Conservation (phyloP, 2,329 filamentous ascomycete species). For the Stachybotrys chlorohalonatus region DNA sequence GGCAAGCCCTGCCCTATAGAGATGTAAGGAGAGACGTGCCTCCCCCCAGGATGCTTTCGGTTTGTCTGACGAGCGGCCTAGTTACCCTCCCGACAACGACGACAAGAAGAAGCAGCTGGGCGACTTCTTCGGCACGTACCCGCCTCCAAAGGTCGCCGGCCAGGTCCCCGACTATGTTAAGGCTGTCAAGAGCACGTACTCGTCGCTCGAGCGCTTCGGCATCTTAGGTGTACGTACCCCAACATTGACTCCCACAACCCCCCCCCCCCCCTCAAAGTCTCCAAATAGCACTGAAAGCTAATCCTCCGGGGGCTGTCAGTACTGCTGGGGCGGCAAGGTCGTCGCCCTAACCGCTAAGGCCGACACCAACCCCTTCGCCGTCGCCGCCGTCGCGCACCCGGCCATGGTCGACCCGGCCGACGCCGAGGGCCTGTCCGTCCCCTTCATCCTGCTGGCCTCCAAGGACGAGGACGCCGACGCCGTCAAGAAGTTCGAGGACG, state of each 20-base stretch:
- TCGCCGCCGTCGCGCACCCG: constrained; percentile 44
- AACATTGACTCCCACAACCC: background rate
- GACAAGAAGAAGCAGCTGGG: constrained; percentile 53
- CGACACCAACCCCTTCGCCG: constrained; percentile 45
- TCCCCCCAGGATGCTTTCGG: no score
- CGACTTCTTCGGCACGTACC: constrained; percentile 46
- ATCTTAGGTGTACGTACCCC: constrained; percentile 43
- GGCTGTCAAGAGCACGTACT: constrained; percentile 41
- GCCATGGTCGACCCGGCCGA: constrained; percentile 58
- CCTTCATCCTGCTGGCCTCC: constrained; percentile 55
- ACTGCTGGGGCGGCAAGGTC: constrained; percentile 67
- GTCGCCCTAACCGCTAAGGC: constrained; percentile 41
- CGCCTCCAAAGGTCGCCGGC: constrained; percentile 35
- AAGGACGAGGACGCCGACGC: constrained; percentile 50
- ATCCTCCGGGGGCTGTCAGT: constrained; percentile 20
- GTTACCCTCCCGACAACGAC: constrained; percentile 53
- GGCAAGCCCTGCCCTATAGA: constrained; percentile 55
- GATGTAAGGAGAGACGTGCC: constrained; percentile 22
- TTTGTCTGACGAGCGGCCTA: constrained; percentile 8
- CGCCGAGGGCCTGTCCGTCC: constrained; percentile 49
- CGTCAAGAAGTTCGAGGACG: constrained; percentile 47
- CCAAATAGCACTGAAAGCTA: background rate
- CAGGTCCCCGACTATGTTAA: constrained; percentile 47
- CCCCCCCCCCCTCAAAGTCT: background rate
- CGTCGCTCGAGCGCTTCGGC: constrained; percentile 49